Conservation (phyloP, 768 basidiomycete species). For the Nidularia pulvinata region DNA sequence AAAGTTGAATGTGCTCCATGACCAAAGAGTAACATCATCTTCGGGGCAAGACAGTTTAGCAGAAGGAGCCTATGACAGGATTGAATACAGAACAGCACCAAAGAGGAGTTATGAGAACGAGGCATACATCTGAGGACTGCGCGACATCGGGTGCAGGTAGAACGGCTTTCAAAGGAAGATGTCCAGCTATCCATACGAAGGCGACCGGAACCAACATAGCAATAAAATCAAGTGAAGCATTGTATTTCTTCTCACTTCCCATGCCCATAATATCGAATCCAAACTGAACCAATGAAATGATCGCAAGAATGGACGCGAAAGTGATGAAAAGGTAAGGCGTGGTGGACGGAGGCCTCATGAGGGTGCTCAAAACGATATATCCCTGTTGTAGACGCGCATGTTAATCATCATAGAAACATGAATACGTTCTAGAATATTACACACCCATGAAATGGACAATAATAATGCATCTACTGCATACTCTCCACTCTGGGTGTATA, state of each 20-base stretch:
- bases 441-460: conserved; percentile 49
- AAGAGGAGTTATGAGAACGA: conserved; percentile 1
- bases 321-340: conserved; percentile 50
- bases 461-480: conserved; percentile 22
- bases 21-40: conserved; percentile 63
- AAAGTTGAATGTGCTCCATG: conserved; percentile 66
- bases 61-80: conserved; percentile 42
- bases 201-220: conserved; percentile 29
- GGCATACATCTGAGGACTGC: conserved; percentile 40
- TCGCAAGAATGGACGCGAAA: conserved; percentile 33
- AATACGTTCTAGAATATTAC: conserved; percentile 8
- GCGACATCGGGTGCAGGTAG: conserved; percentile 51
- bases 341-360: conserved; percentile 40
- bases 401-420: too few species aligned
- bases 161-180: conserved; percentile 47
- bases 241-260: conserved; percentile 5
- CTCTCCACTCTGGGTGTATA: conserved; percentile 17
- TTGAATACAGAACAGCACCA: conserved; percentile 1
- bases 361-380: conserved; percentile 38
- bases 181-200: conserved; percentile 54
- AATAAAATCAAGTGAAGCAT: conserved; percentile 18
- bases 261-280: conserved; percentile 21
- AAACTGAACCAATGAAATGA: conserved; percentile 33
- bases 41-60: conserved; percentile 55
- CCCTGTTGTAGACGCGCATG: conserved; percentile 20